These are phyloP conservation scores for Globisporangium emineosum DNA, from an alignment of 352 stramenopile genomes.

Conservation along the genomic window DNA sequence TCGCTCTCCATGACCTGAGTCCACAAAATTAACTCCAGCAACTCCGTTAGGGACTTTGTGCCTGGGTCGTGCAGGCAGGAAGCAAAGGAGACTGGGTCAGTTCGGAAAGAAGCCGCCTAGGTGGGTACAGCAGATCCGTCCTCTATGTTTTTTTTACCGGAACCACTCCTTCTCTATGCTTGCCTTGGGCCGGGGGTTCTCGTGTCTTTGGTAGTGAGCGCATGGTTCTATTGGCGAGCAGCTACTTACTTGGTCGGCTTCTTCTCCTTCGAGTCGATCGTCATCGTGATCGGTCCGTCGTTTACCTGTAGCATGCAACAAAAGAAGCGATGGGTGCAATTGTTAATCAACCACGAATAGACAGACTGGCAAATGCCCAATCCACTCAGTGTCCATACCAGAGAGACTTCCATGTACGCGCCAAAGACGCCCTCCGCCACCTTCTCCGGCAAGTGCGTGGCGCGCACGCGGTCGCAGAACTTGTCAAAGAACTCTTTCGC, in stretches of 20 bases:
- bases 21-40: neutral
- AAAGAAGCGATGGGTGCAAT: neutral
- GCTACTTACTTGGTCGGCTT: slow-evolving; percentile 12
- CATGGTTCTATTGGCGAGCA: neutral
- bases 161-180: neutral
- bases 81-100: neutral
- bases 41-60: neutral
- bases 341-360: neutral
- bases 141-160: neutral
- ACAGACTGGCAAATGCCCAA: neutral
- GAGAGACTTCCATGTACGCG: slow-evolving; percentile 84
- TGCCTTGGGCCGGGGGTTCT: neutral
- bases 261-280: slow-evolving; percentile 76
- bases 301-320: slow-evolving; percentile 45
- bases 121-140: neutral
- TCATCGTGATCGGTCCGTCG: slow-evolving; percentile 81
- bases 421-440: slow-evolving; percentile 79
- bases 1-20: too few species aligned
- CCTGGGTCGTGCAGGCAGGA: neutral
- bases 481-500: slow-evolving; percentile 77
- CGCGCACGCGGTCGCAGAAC: slow-evolving; percentile 67
- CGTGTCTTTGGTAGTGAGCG: neutral
- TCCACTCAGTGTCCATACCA: slow-evolving; percentile 36
- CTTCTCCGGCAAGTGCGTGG: slow-evolving; percentile 54
- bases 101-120: neutral